phyloP scores from a whole-genome alignment of 108 stramenopile species.

The Aureococcus anophagefferens region DNA sequence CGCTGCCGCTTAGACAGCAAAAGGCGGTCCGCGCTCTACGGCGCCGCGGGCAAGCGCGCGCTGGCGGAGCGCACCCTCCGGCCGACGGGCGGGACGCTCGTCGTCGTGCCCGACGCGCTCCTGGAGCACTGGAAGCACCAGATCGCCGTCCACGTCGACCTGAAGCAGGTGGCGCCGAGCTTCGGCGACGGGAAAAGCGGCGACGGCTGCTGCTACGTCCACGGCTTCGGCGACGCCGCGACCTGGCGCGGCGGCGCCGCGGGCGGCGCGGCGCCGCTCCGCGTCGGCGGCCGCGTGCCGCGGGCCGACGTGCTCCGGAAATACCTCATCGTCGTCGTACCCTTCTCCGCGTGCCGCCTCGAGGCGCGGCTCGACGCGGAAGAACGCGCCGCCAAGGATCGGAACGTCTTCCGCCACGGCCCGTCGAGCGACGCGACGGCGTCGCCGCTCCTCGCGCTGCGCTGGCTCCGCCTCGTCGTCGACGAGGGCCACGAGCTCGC shows the following conservation, averaged over 20 bases:
- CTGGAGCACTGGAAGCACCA: slow-evolving; percentile 67
- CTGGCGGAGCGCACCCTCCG: slow-evolving; percentile 43
- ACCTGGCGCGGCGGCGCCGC: neutral
- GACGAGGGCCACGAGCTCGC: slow-evolving; percentile 70
- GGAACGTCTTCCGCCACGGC: neutral
- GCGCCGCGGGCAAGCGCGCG: slow-evolving; percentile 25
- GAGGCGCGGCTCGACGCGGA: neutral
- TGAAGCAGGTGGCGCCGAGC: slow-evolving; percentile 31
- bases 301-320: slow-evolving; percentile 22
- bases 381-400: neutral
- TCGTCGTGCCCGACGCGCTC: slow-evolving; percentile 62
- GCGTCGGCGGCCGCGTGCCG: slow-evolving; percentile 28
- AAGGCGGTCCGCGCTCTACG: slow-evolving; percentile 28
- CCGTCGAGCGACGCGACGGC: neutral
- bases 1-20: slow-evolving; percentile 42
- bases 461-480: slow-evolving; percentile 53
- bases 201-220: neutral
- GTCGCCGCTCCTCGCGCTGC: slow-evolving; percentile 31
- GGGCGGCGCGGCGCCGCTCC: slow-evolving; percentile 14
- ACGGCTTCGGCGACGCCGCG: neutral
- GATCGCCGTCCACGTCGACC: slow-evolving; percentile 42
- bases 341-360: slow-evolving; percentile 30
- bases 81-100: slow-evolving; percentile 48
- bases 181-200: neutral
- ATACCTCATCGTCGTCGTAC: slow-evolving; percentile 41